Evolutionary conservation across 805 yeast genomes (phyloP).

Genomic region (Clavispora phyllophila): DNA sequence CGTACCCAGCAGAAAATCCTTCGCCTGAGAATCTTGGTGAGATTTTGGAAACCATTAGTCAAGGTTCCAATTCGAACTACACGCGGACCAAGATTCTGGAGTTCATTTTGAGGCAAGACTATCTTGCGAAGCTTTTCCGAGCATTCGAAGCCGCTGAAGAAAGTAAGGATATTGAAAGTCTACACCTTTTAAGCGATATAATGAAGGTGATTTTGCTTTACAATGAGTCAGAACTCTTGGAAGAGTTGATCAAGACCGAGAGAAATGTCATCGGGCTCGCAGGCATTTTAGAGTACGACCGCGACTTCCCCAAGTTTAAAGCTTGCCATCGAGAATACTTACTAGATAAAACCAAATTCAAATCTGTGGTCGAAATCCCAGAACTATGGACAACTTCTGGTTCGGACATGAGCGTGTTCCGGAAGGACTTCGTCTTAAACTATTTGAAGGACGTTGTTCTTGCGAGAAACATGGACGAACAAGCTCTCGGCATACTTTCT

Average conservation of each 20-base stretch:
- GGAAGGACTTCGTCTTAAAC: conserved; percentile 71
- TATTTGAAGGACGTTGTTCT: conserved; percentile 83
- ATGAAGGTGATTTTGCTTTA: conserved; percentile 65
- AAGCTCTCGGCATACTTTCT: conserved; percentile 60
- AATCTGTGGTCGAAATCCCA: conserved; percentile 61
- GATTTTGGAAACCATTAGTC: conserved; percentile 53
- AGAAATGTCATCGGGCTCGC: conserved; percentile 46
- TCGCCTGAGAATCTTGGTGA: conserved; percentile 45
- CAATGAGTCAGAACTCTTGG: conserved; percentile 49
- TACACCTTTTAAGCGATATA: conserved; percentile 68
- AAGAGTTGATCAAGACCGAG: conserved; percentile 28
- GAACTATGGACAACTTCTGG: conserved; percentile 34
- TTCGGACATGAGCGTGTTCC: conserved; percentile 46
- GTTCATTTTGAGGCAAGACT: conserved; percentile 50
- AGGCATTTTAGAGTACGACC: conserved; percentile 84
- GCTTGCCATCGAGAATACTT: conserved; percentile 75
- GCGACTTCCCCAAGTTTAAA: conserved; percentile 74
- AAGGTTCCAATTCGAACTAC: conserved; percentile 56
- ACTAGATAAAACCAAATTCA: conserved; percentile 52
- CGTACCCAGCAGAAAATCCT: conserved; percentile 54
- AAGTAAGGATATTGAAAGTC: conserved; percentile 44
- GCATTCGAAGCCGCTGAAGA: conserved; percentile 56
- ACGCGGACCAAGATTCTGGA: conserved; percentile 57
- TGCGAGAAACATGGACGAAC: conserved; percentile 78
- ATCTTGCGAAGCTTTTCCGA: conserved; percentile 46